Conservation (phyloP, 1,284 basidiomycete species). For the Moniliophthora roreri region DNA sequence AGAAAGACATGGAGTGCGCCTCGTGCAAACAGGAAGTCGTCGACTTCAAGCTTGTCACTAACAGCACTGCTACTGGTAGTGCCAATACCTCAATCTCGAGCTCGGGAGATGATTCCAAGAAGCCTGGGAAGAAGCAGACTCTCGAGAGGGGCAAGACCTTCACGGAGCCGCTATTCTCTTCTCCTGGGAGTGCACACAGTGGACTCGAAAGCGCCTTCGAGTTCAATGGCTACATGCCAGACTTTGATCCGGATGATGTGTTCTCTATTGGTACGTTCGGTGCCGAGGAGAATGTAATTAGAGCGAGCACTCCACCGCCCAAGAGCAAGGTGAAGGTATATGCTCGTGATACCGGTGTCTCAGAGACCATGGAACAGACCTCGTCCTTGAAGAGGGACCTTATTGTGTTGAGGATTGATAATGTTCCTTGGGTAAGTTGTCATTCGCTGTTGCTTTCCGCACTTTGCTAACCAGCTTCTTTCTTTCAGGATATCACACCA, state of each 20-base stretch:
- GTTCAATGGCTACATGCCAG: conserved; percentile 23
- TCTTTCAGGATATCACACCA: conserved; percentile 75
- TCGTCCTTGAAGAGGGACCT: conserved; percentile 31
- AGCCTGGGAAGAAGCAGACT: conserved; percentile 3
- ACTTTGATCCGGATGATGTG: conserved; percentile 5
- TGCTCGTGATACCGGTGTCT: background rate
- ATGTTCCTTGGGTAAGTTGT: conserved; percentile 76
- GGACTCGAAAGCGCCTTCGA: conserved; percentile 38
- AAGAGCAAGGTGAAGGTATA: conserved; percentile 6
- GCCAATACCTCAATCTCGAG: background rate
- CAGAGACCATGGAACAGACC: conserved; percentile 11
- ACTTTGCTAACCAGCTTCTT: conserved; percentile 10
- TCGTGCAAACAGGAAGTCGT: conserved; percentile 68
- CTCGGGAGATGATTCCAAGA: conserved; percentile 15
- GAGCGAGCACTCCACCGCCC: conserved; percentile 15
- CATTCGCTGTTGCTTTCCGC: conserved; percentile 8
- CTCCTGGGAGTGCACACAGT: conserved; percentile 22
- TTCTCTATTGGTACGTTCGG: conserved; percentile 13
- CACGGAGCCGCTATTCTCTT: conserved; percentile 32
- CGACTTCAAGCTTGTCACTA: conserved; percentile 57
- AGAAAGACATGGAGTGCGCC: conserved; percentile 81
- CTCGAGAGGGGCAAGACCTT: conserved; percentile 18
- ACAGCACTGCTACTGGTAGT: background rate
- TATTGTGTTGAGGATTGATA: conserved; percentile 76
- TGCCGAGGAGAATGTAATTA: background rate